These are phyloP conservation scores for Euphorbia peplus DNA, from an alignment of 345 rosid species.

Conservation along the genomic window DNA sequence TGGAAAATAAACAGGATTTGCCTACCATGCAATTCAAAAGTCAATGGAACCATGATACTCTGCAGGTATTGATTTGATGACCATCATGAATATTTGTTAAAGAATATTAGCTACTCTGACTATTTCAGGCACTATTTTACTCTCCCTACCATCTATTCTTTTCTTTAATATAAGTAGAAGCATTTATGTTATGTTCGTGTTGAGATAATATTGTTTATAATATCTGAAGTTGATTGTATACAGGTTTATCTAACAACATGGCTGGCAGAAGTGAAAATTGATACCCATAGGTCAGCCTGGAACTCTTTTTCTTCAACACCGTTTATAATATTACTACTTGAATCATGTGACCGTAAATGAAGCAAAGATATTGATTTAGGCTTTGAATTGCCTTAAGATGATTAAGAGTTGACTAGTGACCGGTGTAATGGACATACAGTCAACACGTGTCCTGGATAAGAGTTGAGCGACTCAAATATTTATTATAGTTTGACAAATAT, in stretches of 20 bases:
- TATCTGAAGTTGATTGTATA: constrained; percentile 5
- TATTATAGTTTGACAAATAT: neutral
- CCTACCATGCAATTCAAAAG: constrained; percentile 27
- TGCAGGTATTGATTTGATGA: constrained; percentile 48
- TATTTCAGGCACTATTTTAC: neutral
- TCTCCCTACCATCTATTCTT: neutral
- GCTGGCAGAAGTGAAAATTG: constrained; percentile 76
- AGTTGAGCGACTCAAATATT: neutral
- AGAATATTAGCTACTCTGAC: neutral
- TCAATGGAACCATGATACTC: constrained; percentile 46
- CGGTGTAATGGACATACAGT: neutral
- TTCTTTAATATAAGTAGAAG: too few species aligned
- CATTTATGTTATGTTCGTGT: neutral
- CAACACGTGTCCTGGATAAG: neutral
- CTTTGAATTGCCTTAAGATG: neutral
- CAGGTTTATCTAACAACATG: constrained; percentile 77
- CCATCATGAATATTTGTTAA: neutral
- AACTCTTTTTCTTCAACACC: neutral
- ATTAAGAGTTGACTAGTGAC: too few species aligned
- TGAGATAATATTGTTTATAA: neutral
- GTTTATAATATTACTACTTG: neutral
- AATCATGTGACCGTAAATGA: neutral
- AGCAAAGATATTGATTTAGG: neutral
- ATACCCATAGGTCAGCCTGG: constrained; percentile 50
- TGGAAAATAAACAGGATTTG: constrained; percentile 30